A percentile compares a stretch with the other conserved stretches of the same genome.
These are phyloP conservation scores for Pseudogymnoascus destructans DNA, from an alignment of 2,329 filamentous ascomycete species.

Conservation along the genomic window DNA sequence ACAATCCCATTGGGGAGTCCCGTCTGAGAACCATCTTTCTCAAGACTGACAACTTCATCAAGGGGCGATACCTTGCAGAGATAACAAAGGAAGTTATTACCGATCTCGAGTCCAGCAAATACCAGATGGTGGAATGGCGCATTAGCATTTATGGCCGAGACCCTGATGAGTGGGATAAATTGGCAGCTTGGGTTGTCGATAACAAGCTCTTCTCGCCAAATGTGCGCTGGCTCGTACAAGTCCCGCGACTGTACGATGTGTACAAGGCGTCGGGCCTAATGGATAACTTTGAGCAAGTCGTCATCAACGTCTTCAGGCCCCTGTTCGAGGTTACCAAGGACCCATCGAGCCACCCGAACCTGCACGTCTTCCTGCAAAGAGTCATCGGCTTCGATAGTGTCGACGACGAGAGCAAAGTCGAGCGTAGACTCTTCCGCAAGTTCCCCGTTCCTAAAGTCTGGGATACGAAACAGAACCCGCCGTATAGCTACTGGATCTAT, in stretches of 20 bases:
- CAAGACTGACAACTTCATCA: conserved; percentile 96
- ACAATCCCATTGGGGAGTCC: conserved; percentile 94
- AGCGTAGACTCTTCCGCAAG: conserved; percentile 87
- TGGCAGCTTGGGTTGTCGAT: conserved; percentile 93
- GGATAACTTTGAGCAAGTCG: conserved; percentile 78
- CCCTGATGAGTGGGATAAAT: conserved; percentile 91
- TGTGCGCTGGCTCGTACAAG: conserved; percentile 91
- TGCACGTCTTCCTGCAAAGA: conserved; percentile 86
- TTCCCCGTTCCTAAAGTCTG: conserved; percentile 83
- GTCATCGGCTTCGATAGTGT: conserved; percentile 97
- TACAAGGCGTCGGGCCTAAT: conserved; percentile 84
- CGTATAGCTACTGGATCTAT: conserved; percentile 99
- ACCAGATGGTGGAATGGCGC: conserved; percentile 99
- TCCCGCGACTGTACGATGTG: conserved; percentile 87
- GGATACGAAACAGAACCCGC: conserved; percentile 88
- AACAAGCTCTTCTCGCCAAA: conserved; percentile 98
- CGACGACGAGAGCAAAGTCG: conserved; percentile 94
- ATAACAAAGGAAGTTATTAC: conserved; percentile 97
- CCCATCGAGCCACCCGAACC: conserved; percentile 74
- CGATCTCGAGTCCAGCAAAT: conserved; percentile 96
- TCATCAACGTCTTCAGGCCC: conserved; percentile 84
- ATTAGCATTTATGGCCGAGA: conserved; percentile 93
- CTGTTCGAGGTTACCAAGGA: conserved; percentile 89
- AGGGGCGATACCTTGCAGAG: conserved; percentile 88
- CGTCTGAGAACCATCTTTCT: conserved; percentile 93